Evolutionary conservation across 352 stramenopile genomes (phyloP), one percentile per base, ranked within the genome.

Genomic region (Globisporangium takayamanum): DNA sequence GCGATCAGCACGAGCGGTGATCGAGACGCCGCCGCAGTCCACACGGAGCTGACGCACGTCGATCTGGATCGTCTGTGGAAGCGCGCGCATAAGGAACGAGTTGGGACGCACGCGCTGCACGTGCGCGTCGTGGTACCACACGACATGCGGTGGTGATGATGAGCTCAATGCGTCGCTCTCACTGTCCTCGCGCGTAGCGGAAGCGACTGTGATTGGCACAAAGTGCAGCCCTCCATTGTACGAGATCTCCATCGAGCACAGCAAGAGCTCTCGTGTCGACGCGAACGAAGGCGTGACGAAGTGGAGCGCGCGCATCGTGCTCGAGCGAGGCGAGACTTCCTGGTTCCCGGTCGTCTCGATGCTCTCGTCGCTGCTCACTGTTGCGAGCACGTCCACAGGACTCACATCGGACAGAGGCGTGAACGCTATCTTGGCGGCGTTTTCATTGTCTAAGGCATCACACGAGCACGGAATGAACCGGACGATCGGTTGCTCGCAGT

Each of bases 151-250:
- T 10, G 77, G 62, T 16, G 26, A 39, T 16, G 26, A 39, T 7
- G 18, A 37, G 2, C 15, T 52, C 16, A 7, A 6, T 46, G 6
- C 25, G 11, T 48, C 22, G 15, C 28, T 37, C 20, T 46, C 6
- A 28, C 15, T 14, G 36, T 59, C 50, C 8, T 59, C 50, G 11
- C n/a, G 50, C 33, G 44, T 25, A 8, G 42, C 22, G 20, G 61
- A 41, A 22, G 50, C 44, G 10, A 81, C 63, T 33, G 42, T 57
- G 1, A 89, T 60, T 1, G 67, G 67, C 1, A 61, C 53, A 59
- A 87, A 90, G 22, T 74, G 62, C 7, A 72, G 46, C 8, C 75
- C 76, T 22, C 62, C 68, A 33, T 88, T 84, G 56, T 80, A 85
- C 47, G 76, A 88, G 4, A 87, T 69, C n/a, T 87, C 70, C 11